Percentiles rank a stretch among this genome's conserved stretches.
Evolutionary conservation across 2,329 filamentous ascomycete species (phyloP).

Genomic region (Xylariaceae sp.): DNA sequence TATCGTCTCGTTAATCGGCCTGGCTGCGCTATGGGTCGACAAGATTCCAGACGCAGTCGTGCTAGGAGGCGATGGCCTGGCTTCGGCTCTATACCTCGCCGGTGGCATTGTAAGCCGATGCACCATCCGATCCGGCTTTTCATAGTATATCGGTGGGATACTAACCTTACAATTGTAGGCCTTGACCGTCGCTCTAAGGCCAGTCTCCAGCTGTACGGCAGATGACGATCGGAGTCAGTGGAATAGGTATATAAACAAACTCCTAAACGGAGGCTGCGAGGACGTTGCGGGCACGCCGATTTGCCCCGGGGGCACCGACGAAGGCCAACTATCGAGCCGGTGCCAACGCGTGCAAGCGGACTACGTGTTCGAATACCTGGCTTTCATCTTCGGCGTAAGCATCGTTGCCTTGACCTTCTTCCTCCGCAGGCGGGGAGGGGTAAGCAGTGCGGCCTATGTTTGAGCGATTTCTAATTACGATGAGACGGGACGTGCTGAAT

Average conservation of each 20-base stretch:
- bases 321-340: slow-evolving; percentile 17
- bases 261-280: slow-evolving; percentile 38
- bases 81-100: slow-evolving; percentile 37
- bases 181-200: slow-evolving; percentile 36
- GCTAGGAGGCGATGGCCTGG: slow-evolving; percentile 33
- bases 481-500: too few relatives aligned
- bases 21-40: slow-evolving; percentile 34
- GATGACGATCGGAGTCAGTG: neutral
- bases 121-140: neutral
- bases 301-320: slow-evolving; percentile 15
- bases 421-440: slow-evolving; percentile 20
- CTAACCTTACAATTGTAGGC: slow-evolving; percentile 25
- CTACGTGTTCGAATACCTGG: slow-evolving; percentile 36
- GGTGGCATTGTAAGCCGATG: slow-evolving; percentile 36
- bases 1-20: slow-evolving; percentile 33
- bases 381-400: slow-evolving; percentile 30
- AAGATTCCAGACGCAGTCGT: slow-evolving; percentile 33
- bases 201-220: slow-evolving; percentile 34
- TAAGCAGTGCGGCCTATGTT: slow-evolving; percentile 27
- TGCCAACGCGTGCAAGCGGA: slow-evolving; percentile 37
- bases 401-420: slow-evolving; percentile 27
- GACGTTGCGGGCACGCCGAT: neutral
- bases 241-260: slow-evolving; percentile 29
- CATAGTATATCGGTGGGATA: too few relatives aligned
- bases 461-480: slow-evolving; percentile 14